Percentiles rank a stretch among this genome's conserved stretches.
These are phyloP conservation scores for Anthostomella pinea DNA, from an alignment of 2,329 filamentous ascomycete genomes.

Conservation along the genomic window DNA sequence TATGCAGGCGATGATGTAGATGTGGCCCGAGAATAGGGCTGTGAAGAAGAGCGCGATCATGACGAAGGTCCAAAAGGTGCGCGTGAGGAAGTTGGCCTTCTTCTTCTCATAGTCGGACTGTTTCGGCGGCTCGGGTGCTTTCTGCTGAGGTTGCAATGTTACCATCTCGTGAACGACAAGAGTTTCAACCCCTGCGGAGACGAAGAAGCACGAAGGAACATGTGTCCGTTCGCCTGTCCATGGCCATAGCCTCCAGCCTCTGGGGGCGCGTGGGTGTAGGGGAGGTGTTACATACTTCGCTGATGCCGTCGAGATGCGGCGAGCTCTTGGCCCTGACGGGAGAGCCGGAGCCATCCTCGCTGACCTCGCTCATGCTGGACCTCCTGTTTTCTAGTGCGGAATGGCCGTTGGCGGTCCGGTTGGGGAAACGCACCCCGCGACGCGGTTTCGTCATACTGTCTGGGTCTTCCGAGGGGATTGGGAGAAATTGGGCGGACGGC, in stretches of 20 bases:
- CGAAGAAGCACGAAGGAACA: too few relatives aligned
- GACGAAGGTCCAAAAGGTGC: conserved; percentile 95
- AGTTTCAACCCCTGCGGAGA: too few relatives aligned
- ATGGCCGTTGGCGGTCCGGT: conserved; percentile 47
- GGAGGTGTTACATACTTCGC: conserved; percentile 33
- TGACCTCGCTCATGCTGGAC: conserved; percentile 69
- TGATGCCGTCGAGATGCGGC: conserved; percentile 36
- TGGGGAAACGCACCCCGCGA: conserved; percentile 55
- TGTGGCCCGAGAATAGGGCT: conserved; percentile 91
- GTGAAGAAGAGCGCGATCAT: conserved; percentile 95
- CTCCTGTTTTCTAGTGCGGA: conserved; percentile 53
- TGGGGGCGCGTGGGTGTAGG: too few relatives aligned
- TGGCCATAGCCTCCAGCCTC: too few relatives aligned
- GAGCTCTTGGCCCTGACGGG: conserved; percentile 29
- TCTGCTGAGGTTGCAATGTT: conserved; percentile 32
- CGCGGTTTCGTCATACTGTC: conserved; percentile 36
- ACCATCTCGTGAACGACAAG: too few relatives aligned
- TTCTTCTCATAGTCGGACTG: conserved; percentile 91
- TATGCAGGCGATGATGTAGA: conserved; percentile 92
- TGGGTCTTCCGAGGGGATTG: not conserved
- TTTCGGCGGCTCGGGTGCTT: conserved; percentile 38
- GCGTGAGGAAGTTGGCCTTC: conserved; percentile 94
- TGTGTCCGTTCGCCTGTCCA: too few relatives aligned
- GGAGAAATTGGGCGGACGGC: too few relatives aligned
- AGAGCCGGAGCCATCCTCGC: conserved; percentile 52